These are phyloP conservation scores for Crinitomyces ghanaensis DNA, from an alignment of 805 yeast genomes.

Conservation along the genomic window DNA sequence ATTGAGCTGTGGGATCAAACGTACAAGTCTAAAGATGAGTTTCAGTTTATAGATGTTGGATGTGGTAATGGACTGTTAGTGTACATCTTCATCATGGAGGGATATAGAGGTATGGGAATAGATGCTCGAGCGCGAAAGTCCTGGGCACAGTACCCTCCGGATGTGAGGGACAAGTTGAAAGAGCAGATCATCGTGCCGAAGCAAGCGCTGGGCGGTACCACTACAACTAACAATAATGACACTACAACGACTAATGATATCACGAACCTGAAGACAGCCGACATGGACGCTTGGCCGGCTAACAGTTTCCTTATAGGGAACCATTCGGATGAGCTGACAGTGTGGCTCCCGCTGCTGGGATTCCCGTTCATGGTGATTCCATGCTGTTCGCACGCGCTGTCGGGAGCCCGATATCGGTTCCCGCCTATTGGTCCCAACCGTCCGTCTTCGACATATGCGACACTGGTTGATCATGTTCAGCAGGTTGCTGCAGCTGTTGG, in stretches of 20 bases:
- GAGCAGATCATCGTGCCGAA: slow-evolving; percentile 83
- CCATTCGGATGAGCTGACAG: slow-evolving; percentile 89
- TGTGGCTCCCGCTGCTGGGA: slow-evolving; percentile 84
- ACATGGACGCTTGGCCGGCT: slow-evolving; percentile 26
- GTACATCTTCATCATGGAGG: slow-evolving; percentile 64
- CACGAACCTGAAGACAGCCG: slow-evolving; percentile 1
- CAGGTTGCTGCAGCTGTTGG: slow-evolving; percentile 57
- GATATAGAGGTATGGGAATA: slow-evolving; percentile 70
- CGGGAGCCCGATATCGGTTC: slow-evolving; percentile 65
- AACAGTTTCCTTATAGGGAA: slow-evolving; percentile 83
- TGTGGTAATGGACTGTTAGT: slow-evolving; percentile 91
- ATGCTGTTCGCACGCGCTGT: slow-evolving; percentile 82
- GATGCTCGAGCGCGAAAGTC: slow-evolving; percentile 87
- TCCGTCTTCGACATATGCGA: slow-evolving; percentile 60
- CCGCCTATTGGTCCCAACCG: slow-evolving; percentile 20
- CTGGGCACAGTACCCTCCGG: slow-evolving; percentile 67
- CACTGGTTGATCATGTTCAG: slow-evolving; percentile 77
- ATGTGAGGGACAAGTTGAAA: slow-evolving; percentile 43
- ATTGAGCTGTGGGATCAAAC: slow-evolving; percentile 71
- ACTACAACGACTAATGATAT: background rate
- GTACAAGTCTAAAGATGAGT: slow-evolving; percentile 30
- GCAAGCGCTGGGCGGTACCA: slow-evolving; percentile 40
- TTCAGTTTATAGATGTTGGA: slow-evolving; percentile 80
- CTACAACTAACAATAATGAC: too few species aligned
- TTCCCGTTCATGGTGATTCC: slow-evolving; percentile 83